These are phyloP conservation scores for Coniochaeta prunicola DNA, from an alignment of 2,329 filamentous ascomycete species.

Conservation along the genomic window DNA sequence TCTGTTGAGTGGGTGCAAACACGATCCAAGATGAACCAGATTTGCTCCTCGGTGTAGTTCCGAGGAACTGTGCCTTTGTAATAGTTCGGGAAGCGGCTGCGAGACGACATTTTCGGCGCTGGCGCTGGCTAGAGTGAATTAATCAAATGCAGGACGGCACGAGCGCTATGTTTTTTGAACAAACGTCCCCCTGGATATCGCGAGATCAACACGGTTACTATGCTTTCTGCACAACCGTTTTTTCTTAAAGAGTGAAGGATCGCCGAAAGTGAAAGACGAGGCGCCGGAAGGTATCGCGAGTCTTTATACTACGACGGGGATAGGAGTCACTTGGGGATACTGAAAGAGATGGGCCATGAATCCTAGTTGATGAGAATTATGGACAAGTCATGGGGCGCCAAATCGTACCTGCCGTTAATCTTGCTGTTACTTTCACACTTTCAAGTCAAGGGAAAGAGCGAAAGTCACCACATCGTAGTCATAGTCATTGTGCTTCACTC, in stretches of 20 bases:
- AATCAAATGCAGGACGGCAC: neutral
- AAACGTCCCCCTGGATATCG: neutral
- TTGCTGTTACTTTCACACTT: neutral
- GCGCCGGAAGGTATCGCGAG: neutral
- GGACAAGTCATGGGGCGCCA: neutral
- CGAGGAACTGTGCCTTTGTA: slow-evolving; percentile 17
- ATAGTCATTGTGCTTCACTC: neutral
- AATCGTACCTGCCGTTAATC: neutral
- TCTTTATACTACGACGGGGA: neutral
- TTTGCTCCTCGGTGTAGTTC: slow-evolving; percentile 24
- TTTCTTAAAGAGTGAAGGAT: neutral
- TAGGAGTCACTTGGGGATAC: neutral
- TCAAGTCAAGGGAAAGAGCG: neutral
- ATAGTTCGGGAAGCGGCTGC: neutral
- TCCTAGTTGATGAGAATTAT: neutral
- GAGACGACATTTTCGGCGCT: neutral
- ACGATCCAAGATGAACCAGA: slow-evolving; percentile 24
- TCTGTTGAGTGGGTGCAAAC: neutral
- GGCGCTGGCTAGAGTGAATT: neutral
- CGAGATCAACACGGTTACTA: neutral
- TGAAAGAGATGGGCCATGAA: neutral
- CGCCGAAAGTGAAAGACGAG: neutral
- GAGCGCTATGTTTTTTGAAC: neutral
- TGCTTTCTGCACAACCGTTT: neutral
- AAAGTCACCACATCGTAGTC: neutral